These are phyloP conservation scores for Capronia coronata DNA, from an alignment of 2,329 filamentous ascomycete species.

Conservation along the genomic window DNA sequence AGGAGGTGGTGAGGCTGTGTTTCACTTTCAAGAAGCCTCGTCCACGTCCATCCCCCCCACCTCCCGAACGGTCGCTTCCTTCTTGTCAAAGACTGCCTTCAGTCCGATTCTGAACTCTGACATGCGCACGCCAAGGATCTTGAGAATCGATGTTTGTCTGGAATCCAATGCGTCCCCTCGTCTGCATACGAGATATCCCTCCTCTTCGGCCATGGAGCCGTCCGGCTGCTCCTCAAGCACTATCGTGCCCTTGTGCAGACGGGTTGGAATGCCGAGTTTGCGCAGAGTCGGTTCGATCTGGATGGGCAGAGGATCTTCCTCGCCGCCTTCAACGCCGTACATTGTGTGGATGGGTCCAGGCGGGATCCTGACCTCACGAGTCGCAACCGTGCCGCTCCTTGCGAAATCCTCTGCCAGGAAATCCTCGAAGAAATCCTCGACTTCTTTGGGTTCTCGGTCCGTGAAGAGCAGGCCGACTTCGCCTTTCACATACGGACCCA, in stretches of 20 bases:
- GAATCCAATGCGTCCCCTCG: constrained; percentile 81
- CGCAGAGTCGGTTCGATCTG: constrained; percentile 84
- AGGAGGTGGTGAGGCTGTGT: too few species aligned
- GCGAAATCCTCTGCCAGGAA: constrained; percentile 81
- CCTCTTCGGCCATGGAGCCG: constrained; percentile 36
- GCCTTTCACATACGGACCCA: constrained; percentile 65
- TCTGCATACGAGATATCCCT: constrained; percentile 69
- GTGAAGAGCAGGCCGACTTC: constrained; percentile 89
- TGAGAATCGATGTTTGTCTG: constrained; percentile 85
- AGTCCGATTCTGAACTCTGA: constrained; percentile 83
- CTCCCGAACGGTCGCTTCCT: constrained; percentile 37
- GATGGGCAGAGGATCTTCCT: constrained; percentile 83
- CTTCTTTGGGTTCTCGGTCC: constrained; percentile 60
- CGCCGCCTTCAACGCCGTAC: constrained; percentile 50
- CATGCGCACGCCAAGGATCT: constrained; percentile 85
- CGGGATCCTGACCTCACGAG: constrained; percentile 72
- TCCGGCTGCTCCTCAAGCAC: constrained; percentile 55
- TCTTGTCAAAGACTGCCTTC: constrained; percentile 55
- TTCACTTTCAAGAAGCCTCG: neutral
- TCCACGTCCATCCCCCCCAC: constrained; percentile 41
- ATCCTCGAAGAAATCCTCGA: constrained; percentile 65
- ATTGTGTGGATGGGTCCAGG: constrained; percentile 70
- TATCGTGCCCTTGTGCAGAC: constrained; percentile 81
- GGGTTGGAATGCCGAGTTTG: constrained; percentile 81
- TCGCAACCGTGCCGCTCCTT: constrained; percentile 70